Percentiles rank a stretch among this genome's conserved stretches.
phyloP scores from a whole-genome alignment of 139 green algal species.

The Nannochloris sp. region DNA sequence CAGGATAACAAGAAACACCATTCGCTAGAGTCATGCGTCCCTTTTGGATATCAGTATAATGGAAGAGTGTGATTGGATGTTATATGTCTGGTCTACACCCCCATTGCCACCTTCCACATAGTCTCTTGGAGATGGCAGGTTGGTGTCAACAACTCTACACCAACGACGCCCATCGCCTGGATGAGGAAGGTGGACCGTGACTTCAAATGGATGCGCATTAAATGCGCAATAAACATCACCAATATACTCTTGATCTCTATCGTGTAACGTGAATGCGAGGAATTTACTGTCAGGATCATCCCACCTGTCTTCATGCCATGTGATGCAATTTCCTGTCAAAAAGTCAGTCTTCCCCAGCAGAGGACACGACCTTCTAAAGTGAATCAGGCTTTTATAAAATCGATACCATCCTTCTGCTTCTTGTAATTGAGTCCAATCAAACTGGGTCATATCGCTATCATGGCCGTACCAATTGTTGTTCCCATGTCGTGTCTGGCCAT shows the following conservation, averaged over 20 bases:
- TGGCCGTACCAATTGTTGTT: conserved; percentile 99
- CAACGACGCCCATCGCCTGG: conserved; percentile 60
- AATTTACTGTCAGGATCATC: conserved; percentile 81
- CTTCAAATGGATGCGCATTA: conserved; percentile 82
- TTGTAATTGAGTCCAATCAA: conserved; percentile 57
- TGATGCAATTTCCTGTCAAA: conserved; percentile 68
- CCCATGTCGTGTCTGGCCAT: conserved; percentile 56
- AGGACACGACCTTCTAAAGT: conserved; percentile 70
- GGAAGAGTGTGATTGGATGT: conserved; percentile 38
- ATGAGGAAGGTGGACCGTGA: conserved; percentile 48
- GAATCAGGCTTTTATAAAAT: conserved; percentile 56
- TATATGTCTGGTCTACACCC: conserved; percentile 43
- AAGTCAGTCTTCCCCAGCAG: conserved; percentile 74
- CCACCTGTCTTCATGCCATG: conserved; percentile 97
- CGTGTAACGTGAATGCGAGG: conserved; percentile 90
- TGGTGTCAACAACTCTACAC: conserved; percentile 88
- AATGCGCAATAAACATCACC: conserved; percentile 85
- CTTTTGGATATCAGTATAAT: conserved; percentile 57
- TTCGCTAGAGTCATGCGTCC: neutral
- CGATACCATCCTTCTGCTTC: conserved; percentile 29
- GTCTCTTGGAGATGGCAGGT: conserved; percentile 79
- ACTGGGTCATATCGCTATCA: conserved; percentile 69
- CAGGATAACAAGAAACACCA: neutral
- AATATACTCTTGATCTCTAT: conserved; percentile 25
- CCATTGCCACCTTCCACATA: conserved; percentile 74